phyloP scores from a whole-genome alignment of 2,329 filamentous ascomycete species.

The Ascochyta pisi region DNA sequence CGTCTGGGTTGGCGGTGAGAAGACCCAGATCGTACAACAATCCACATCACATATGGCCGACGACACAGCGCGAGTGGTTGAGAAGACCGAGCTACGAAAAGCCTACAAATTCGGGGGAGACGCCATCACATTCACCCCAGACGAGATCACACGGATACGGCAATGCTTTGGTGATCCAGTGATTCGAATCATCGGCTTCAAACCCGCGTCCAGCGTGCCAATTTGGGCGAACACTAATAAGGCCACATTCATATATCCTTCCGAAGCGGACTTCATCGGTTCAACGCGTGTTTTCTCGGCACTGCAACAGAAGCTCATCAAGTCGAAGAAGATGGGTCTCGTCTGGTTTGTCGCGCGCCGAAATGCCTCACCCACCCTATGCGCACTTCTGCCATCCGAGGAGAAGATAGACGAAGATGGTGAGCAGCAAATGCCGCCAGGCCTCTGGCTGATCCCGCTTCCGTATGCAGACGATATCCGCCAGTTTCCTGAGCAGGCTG shows the following conservation, averaged over 20 bases:
- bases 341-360: conserved; percentile 87
- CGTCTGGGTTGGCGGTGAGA: conserved; percentile 87
- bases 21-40: conserved; percentile 77
- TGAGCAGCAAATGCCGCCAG: conserved; percentile 76
- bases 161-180: conserved; percentile 78
- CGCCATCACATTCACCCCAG: conserved; percentile 81
- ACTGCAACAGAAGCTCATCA: conserved; percentile 83
- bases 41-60: conserved; percentile 78
- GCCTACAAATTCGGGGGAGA: conserved; percentile 97
- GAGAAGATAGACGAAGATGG: conserved; percentile 68
- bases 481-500: conserved; percentile 69
- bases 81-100: conserved; percentile 83
- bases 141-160: conserved; percentile 80
- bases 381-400: conserved; percentile 79
- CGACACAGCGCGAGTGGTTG: conserved; percentile 76
- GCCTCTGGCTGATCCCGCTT: conserved; percentile 86
- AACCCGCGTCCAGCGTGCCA: conserved; percentile 75
- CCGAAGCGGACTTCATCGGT: conserved; percentile 86
- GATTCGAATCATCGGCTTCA: conserved; percentile 93
- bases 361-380: conserved; percentile 80
- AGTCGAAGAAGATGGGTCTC: conserved; percentile 79
- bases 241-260: conserved; percentile 92
- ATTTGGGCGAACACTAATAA: conserved; percentile 87
- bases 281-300: conserved; percentile 93
- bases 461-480: conserved; percentile 91